These are phyloP conservation scores for Globisporangium orthogonon DNA, from an alignment of 352 stramenopile genomes.

Conservation along the genomic window DNA sequence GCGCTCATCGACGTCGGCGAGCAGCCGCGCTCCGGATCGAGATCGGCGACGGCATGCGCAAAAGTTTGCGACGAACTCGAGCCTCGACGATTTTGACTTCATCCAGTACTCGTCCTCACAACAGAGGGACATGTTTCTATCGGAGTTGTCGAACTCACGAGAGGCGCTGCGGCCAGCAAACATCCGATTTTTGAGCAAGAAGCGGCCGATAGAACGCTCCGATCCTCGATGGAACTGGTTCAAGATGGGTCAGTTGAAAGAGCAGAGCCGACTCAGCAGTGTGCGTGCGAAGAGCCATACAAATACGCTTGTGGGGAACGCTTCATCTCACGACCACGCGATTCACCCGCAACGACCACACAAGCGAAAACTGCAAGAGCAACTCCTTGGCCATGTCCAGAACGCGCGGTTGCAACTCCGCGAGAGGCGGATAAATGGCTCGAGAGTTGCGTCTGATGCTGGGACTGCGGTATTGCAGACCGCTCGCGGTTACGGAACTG, in stretches of 20 bases:
- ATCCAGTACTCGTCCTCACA: slow-evolving; percentile 9
- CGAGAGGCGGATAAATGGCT: slow-evolving; percentile 21
- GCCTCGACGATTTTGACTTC: slow-evolving; percentile 32
- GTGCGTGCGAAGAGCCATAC: background rate
- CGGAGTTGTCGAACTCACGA: background rate
- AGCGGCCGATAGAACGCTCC: slow-evolving; percentile 22
- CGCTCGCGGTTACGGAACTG: slow-evolving; percentile 2
- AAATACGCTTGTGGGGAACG: background rate
- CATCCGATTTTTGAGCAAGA: slow-evolving; percentile 26
- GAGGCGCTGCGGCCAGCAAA: slow-evolving; percentile 18
- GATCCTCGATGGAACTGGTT: slow-evolving; percentile 46
- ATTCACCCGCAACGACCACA: background rate
- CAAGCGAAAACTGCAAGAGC: slow-evolving; percentile 10
- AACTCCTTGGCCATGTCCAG: slow-evolving; percentile 35
- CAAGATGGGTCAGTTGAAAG: slow-evolving; percentile 29
- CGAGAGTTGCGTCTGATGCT: slow-evolving; percentile 4
- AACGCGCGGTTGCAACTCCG: slow-evolving; percentile 42
- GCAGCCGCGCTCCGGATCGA: background rate
- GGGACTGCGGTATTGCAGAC: background rate
- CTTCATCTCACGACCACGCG: background rate
- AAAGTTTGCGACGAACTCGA: slow-evolving; percentile 14
- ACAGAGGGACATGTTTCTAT: slow-evolving; percentile 2
- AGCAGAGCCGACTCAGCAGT: slow-evolving; percentile 8
- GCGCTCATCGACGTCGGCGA: background rate
- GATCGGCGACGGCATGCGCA: background rate